phyloP scores from a whole-genome alignment of 495 filamentous ascomycete species.

The Penicillium lagena region DNA sequence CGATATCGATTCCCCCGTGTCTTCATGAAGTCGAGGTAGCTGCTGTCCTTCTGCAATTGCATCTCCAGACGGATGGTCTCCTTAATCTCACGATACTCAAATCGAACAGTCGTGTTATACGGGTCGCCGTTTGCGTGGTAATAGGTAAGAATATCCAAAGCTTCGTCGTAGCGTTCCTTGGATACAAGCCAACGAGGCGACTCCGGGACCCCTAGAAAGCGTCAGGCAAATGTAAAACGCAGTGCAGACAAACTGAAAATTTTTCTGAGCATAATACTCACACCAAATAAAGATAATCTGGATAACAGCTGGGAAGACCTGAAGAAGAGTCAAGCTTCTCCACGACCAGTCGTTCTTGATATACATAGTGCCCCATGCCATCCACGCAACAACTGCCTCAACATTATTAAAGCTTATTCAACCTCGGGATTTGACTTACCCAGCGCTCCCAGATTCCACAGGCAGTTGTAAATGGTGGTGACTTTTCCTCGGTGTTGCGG shows the following conservation, averaged over 20 bases:
- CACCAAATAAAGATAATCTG: slow-evolving; percentile 36
- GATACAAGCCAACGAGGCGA: slow-evolving; percentile 38
- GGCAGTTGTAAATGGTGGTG: slow-evolving; percentile 56
- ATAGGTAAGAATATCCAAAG: slow-evolving; percentile 21
- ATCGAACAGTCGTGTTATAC: slow-evolving; percentile 13
- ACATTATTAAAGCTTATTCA: background rate
- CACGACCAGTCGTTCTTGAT: slow-evolving; percentile 39
- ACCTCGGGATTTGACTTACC: background rate
- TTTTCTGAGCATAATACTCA: slow-evolving; percentile 8
- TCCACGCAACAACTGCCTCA: slow-evolving; percentile 9
- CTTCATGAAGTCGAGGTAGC: slow-evolving; percentile 51
- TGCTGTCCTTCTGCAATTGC: slow-evolving; percentile 19
- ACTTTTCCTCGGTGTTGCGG: slow-evolving; percentile 58
- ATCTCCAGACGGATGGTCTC: slow-evolving; percentile 20
- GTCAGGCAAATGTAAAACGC: background rate
- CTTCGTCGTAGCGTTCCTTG: slow-evolving; percentile 28
- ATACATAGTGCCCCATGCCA: slow-evolving; percentile 16
- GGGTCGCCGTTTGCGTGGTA: slow-evolving; percentile 23
- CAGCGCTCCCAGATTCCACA: slow-evolving; percentile 57
- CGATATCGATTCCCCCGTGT: slow-evolving; percentile 64
- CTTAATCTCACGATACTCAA: slow-evolving; percentile 23
- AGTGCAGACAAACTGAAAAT: background rate
- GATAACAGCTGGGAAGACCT: slow-evolving; percentile 19
- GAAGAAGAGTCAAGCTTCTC: slow-evolving; percentile 33
- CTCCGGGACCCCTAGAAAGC: slow-evolving; percentile 27